Evolutionary conservation across 805 yeast genomes (phyloP).

Genomic region (baker's yeast (Saccharomyces cerevisiae)): DNA sequence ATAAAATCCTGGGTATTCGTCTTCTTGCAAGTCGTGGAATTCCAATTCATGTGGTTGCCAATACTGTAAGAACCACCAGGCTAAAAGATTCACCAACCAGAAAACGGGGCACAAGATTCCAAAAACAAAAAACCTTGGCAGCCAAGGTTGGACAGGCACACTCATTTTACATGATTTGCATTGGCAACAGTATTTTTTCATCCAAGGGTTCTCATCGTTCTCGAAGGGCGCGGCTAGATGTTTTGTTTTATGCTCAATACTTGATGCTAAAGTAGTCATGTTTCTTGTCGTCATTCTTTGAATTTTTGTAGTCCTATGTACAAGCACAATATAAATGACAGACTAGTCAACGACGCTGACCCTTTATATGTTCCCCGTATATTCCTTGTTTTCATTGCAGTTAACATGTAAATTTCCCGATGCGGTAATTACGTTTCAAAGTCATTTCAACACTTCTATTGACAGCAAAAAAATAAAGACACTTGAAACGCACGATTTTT

Average conservation of each 20-base stretch:
- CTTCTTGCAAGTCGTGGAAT: constrained; percentile 15
- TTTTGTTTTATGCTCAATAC: neutral
- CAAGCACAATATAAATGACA: neutral
- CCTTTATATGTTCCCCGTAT: neutral
- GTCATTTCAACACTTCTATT: neutral
- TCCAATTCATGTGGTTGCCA: constrained; percentile 17
- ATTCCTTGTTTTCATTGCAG: neutral
- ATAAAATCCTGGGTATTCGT: constrained; percentile 25
- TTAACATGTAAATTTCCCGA: neutral
- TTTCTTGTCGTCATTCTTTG: neutral
- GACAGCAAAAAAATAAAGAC: neutral
- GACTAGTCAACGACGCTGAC: neutral
- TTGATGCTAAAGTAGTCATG: neutral
- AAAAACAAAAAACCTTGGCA: constrained; percentile 12
- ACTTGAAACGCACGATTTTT: neutral
- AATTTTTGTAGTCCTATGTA: neutral
- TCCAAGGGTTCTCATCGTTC: constrained; percentile 3
- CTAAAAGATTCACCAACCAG: constrained; percentile 13
- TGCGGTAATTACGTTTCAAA: neutral
- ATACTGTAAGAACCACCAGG: constrained; percentile 17
- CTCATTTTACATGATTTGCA: constrained; percentile 18
- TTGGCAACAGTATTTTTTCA: constrained; percentile 11
- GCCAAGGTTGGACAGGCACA: neutral
- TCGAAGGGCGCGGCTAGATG: constrained; percentile 14
- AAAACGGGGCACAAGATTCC: constrained; percentile 22